Conservation (phyloP, 2,329 filamentous ascomycete species). For the Fusarium aywerte region DNA sequence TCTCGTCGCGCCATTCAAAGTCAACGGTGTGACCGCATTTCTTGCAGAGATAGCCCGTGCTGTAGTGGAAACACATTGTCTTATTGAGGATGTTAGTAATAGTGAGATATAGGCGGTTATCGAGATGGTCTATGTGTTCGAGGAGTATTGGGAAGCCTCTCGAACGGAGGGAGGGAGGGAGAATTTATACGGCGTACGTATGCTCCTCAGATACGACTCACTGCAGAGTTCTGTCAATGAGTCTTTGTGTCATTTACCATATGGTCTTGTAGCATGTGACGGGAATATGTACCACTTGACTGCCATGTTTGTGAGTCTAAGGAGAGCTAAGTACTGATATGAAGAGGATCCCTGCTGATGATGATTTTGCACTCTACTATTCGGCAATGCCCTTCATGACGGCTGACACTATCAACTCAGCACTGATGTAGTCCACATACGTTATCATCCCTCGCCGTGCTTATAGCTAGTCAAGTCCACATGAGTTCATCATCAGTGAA, state of each 20-base stretch:
- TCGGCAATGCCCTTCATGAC: too few species aligned
- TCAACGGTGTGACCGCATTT: conserved; percentile 1
- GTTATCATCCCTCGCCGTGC: fast-evolving
- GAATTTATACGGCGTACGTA: not conserved
- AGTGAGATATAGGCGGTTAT: not conserved
- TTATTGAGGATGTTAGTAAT: not conserved
- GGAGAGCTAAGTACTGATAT: too few species aligned
- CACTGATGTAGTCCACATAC: too few species aligned
- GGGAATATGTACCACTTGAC: too few species aligned
- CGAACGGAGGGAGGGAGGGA: fast-evolving
- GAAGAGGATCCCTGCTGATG: too few species aligned
- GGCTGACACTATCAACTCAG: too few species aligned
- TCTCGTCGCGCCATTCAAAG: not conserved
- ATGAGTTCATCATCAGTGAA: not conserved
- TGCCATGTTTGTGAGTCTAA: too few species aligned
- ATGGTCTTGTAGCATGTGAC: not conserved
- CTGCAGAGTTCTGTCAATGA: not conserved
- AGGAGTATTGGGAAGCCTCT: not conserved
- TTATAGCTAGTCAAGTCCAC: too few species aligned
- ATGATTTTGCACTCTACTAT: too few species aligned
- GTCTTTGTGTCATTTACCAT: not conserved
- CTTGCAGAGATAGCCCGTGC: not conserved
- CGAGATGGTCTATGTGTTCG: not conserved
- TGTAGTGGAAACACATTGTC: conserved; percentile 17
- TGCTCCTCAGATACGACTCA: not conserved